Conservation (phyloP, 2,329 filamentous ascomycete genomes). For the Aspergillus alliaceus region DNA sequence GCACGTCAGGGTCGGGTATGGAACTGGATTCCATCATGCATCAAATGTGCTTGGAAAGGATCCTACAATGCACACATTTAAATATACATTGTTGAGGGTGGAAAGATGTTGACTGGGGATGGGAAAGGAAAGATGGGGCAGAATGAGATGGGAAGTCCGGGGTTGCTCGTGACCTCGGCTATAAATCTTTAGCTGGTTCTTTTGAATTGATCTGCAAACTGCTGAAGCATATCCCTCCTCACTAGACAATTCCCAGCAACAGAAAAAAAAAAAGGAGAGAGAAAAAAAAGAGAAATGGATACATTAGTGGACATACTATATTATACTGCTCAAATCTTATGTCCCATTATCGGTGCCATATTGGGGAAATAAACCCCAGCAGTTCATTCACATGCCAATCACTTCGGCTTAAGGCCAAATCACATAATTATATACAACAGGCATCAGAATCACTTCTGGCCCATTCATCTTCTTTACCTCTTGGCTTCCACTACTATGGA, state of each 20-base stretch:
- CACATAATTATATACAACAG: neutral
- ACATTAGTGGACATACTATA: no score
- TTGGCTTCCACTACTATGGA: neutral
- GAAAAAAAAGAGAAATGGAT: neutral
- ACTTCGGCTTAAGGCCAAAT: neutral
- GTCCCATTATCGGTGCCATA: neutral
- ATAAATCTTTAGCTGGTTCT: constrained; percentile 2
- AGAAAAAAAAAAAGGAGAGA: neutral
- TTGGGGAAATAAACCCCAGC: neutral
- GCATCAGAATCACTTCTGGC: neutral
- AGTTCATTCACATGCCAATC: neutral
- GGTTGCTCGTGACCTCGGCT: constrained; percentile 23
- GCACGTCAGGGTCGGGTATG: constrained; percentile 37
- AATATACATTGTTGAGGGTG: neutral
- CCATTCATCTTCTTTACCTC: neutral
- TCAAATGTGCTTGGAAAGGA: neutral
- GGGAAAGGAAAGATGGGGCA: neutral
- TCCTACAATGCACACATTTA: neutral
- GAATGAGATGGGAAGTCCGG: neutral
- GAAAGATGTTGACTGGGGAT: constrained; percentile 1
- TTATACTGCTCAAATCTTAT: neutral
- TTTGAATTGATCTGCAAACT: neutral
- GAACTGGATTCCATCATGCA: constrained; percentile 24
- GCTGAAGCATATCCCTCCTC: neutral
- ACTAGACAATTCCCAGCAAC: neutral